phyloP scores from a whole-genome alignment of 306 rosid genomes.

The Begonia fuchsioides region DNA sequence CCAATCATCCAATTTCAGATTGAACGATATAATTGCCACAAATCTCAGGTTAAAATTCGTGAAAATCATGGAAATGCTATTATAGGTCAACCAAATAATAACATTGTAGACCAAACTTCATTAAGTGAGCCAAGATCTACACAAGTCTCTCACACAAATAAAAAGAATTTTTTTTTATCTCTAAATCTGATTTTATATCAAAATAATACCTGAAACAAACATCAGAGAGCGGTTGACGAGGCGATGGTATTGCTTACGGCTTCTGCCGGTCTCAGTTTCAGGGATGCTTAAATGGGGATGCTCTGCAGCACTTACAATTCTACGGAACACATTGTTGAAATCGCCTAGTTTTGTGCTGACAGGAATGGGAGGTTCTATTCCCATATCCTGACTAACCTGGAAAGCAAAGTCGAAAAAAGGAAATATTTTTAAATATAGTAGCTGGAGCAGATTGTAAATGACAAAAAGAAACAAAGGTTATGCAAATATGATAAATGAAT shows the following conservation, averaged over 20 bases:
- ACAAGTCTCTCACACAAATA: no score
- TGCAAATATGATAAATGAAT: no score
- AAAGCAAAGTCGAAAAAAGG: constrained; percentile 2
- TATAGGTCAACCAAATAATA: no score
- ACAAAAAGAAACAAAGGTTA: no score
- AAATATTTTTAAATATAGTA: background rate
- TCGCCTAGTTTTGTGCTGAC: constrained; percentile 77
- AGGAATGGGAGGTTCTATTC: constrained; percentile 92
- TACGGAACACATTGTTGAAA: constrained; percentile 51
- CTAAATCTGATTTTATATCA: background rate
- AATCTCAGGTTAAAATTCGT: no score
- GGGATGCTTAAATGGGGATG: constrained; percentile 99
- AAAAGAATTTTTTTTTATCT: no score
- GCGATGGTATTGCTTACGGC: constrained; percentile 76
- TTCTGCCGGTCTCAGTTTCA: constrained; percentile 95
- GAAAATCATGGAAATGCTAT: no score
- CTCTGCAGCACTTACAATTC: constrained; percentile 70
- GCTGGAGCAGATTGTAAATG: no score
- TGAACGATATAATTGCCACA: no score
- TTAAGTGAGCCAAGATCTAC: no score
- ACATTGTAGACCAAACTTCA: no score
- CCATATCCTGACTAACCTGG: constrained; percentile 98
- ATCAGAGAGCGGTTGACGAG: constrained; percentile 69
- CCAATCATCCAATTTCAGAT: no score
- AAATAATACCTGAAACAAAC: constrained; percentile 65